Conservation (phyloP, 495 filamentous ascomycete species). For the Trichocladium antarcticum region DNA sequence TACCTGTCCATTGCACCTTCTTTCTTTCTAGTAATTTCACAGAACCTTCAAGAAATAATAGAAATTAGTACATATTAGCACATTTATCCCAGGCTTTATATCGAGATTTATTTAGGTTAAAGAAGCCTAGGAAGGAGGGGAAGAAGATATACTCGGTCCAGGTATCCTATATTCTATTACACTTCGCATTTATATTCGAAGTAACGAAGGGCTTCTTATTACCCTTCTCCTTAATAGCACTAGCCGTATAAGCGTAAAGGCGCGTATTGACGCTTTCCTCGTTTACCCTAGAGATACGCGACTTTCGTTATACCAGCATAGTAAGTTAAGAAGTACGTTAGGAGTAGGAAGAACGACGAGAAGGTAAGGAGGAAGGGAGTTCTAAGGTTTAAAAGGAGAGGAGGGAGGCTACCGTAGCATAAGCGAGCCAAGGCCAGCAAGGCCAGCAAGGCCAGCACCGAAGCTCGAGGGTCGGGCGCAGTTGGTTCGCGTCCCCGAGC, state of each 20-base stretch:
- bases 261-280: background rate
- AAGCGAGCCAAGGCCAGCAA: background rate
- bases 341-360: conserved; percentile 1
- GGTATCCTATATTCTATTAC: conserved; percentile 1
- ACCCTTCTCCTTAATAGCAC: conserved; percentile 1
- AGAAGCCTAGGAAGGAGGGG: background rate
- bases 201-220: conserved; percentile 5
- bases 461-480: conserved; percentile 1
- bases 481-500: conserved; percentile 1
- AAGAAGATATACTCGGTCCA: conserved; percentile 6
- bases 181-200: background rate
- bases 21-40: background rate
- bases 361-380: background rate
- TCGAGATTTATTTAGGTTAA: conserved; percentile 1
- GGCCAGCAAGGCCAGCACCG: background rate
- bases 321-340: background rate
- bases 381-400: background rate
- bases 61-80: conserved; percentile 1
- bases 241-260: background rate
- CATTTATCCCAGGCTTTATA: background rate
- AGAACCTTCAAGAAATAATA: conserved; percentile 2
- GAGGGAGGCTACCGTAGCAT: background rate
- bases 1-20: background rate
- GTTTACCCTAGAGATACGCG: conserved; percentile 1
- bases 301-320: conserved; percentile 2